Percentiles rank a stretch among this genome's conserved stretches.
Evolutionary conservation across 441 rosid genomes (phyloP).

Genomic region (Corymbia calophylla): DNA sequence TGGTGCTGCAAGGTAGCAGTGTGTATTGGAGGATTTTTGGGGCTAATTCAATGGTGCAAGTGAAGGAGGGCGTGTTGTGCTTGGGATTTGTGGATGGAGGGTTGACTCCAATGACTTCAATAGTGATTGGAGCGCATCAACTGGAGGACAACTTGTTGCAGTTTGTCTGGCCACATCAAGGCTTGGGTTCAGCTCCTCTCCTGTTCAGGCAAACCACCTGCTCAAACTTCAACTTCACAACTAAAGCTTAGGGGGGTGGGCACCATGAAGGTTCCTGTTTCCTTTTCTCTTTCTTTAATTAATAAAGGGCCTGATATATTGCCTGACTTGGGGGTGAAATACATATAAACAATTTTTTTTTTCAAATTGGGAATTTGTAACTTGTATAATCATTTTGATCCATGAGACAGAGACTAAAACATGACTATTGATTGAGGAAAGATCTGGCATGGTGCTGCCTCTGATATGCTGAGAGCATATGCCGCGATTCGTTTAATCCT

Average conservation of each 20-base stretch:
- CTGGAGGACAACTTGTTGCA: background rate
- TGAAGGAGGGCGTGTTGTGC: background rate
- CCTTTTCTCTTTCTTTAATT: background rate
- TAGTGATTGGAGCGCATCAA: background rate
- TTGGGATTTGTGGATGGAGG: background rate
- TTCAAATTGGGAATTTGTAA: background rate
- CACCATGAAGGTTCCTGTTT: background rate
- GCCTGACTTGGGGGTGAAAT: no score
- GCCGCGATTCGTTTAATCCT: background rate
- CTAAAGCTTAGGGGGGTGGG: background rate
- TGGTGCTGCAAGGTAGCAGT: background rate
- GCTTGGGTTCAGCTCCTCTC: slow-evolving; percentile 51
- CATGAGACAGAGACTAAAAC: background rate
- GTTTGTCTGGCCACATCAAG: slow-evolving; percentile 18
- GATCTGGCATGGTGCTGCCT: background rate
- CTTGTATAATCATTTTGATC: background rate
- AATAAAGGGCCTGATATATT: no score
- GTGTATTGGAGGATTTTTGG: background rate
- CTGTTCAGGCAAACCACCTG: slow-evolving; percentile 31
- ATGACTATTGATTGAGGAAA: background rate
- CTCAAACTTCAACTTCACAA: slow-evolving; percentile 30
- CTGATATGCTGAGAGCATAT: background rate
- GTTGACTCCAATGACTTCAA: background rate
- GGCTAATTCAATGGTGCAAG: background rate
- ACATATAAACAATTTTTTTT: no score